A percentile compares a stretch with the other conserved stretches of the same genome.
phyloP scores from a whole-genome alignment of 2,329 filamentous ascomycete species.

The Penicillium sp. region DNA sequence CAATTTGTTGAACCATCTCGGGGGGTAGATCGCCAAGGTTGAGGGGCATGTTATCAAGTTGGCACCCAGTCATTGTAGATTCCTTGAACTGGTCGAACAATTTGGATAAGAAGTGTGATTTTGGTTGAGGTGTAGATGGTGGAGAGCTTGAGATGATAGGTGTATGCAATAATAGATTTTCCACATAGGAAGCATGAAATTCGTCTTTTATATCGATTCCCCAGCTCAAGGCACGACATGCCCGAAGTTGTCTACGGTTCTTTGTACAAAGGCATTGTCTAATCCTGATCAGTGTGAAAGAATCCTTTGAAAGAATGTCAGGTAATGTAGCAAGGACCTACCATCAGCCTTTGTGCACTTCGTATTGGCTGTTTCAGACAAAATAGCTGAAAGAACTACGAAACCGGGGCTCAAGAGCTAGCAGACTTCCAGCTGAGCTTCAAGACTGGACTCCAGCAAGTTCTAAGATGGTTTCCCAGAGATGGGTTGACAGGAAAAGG shows the following conservation, averaged over 20 bases:
- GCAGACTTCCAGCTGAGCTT: no score
- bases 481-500: no score
- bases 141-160: neutral
- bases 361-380: neutral
- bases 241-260: no score
- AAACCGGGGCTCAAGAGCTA: neutral
- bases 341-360: neutral
- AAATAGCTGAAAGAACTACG: neutral
- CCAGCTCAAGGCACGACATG: neutral
- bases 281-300: neutral
- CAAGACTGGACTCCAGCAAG: no score
- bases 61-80: neutral
- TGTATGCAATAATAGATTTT: neutral
- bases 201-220: neutral
- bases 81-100: no score
- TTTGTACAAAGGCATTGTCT: neutral
- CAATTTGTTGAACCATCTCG: constrained; percentile 12
- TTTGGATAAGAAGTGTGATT: neutral
- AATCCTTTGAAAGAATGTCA: neutral
- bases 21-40: constrained; percentile 13
- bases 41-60: neutral
- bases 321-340: neutral
- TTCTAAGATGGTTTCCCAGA: no score
- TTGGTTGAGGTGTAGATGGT: neutral
- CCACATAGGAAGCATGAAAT: neutral